Evolutionary conservation across 192 early-diverging fungal genomes (phyloP).

Genomic region (Diversispora eburnea): DNA sequence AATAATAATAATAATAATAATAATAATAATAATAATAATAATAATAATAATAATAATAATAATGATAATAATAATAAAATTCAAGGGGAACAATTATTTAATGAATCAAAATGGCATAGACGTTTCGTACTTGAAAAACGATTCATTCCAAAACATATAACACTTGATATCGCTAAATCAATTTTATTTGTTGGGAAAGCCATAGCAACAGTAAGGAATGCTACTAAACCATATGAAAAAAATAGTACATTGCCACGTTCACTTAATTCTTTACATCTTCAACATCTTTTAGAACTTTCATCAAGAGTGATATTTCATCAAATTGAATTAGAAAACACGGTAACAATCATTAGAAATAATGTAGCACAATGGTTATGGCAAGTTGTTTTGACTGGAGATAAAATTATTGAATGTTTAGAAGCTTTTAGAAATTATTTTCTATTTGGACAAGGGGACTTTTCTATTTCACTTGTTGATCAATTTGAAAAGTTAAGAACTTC

Average conservation of each 20-base stretch:
- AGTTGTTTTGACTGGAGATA: conserved; percentile 61
- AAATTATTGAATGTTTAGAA: conserved; percentile 53
- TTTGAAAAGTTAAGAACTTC: conserved; percentile 40
- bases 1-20: too few relatives aligned
- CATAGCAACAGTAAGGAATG: conserved; percentile 49
- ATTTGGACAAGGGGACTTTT: conserved; percentile 61
- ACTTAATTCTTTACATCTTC: conserved; percentile 22
- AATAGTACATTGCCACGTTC: conserved; percentile 29
- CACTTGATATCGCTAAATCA: conserved; percentile 46
- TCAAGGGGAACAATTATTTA: conserved; percentile 17
- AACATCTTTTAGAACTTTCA: conserved; percentile 28
- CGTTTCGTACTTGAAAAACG: conserved; percentile 44
- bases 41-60: too few relatives aligned
- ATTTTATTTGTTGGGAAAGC: conserved; percentile 71
- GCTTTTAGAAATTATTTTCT: conserved; percentile 60
- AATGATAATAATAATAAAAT: not conserved
- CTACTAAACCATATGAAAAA: conserved; percentile 29
- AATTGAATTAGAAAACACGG: conserved; percentile 39
- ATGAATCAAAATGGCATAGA: conserved; percentile 43
- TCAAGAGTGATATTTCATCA: conserved; percentile 36
- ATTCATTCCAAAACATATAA: conserved; percentile 53
- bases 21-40: too few relatives aligned
- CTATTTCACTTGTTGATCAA: conserved; percentile 52
- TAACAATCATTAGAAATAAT: conserved; percentile 49
- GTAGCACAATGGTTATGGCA: conserved; percentile 61